Conservation (phyloP, 2,329 filamentous ascomycete species). For the Ophiosphaerella herpotricha region DNA sequence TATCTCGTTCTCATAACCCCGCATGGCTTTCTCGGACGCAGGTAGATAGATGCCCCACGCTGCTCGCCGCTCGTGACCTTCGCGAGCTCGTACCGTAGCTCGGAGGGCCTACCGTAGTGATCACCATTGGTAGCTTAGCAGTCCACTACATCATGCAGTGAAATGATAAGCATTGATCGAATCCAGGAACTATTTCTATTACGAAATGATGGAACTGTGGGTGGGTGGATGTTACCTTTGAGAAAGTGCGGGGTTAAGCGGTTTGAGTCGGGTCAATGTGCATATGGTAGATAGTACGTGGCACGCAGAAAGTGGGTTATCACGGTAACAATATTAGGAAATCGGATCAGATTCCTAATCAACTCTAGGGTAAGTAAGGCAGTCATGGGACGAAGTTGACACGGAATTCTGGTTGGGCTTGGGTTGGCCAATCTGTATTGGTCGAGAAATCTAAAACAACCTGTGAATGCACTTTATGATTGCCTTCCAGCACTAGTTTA, state of each 20-base stretch:
- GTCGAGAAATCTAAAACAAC: no score
- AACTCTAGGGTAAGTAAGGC: no score
- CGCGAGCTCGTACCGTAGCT: slow-evolving; percentile 19
- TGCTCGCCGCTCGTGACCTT: slow-evolving; percentile 26
- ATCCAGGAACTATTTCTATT: background rate
- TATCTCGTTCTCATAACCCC: slow-evolving; percentile 23
- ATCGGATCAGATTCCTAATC: background rate
- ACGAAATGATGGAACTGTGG: slow-evolving; percentile 2
- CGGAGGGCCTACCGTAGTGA: slow-evolving; percentile 9
- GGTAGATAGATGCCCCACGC: slow-evolving; percentile 8
- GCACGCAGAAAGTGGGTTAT: background rate
- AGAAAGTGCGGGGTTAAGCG: slow-evolving; percentile 16
- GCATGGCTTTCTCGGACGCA: slow-evolving; percentile 20
- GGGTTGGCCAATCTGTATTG: no score
- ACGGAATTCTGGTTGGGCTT: no score
- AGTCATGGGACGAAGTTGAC: background rate
- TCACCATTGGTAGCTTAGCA: background rate
- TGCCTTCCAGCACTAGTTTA: no score
- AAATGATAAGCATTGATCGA: slow-evolving; percentile 12
- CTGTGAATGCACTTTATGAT: no score
- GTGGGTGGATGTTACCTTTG: slow-evolving; percentile 3
- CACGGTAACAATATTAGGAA: background rate
- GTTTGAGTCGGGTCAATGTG: slow-evolving; percentile 16
- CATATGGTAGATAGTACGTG: background rate
- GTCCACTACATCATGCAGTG: slow-evolving; percentile 1